Conservation (phyloP, 441 rosid genomes). For the Populus trichocarpa region DNA sequence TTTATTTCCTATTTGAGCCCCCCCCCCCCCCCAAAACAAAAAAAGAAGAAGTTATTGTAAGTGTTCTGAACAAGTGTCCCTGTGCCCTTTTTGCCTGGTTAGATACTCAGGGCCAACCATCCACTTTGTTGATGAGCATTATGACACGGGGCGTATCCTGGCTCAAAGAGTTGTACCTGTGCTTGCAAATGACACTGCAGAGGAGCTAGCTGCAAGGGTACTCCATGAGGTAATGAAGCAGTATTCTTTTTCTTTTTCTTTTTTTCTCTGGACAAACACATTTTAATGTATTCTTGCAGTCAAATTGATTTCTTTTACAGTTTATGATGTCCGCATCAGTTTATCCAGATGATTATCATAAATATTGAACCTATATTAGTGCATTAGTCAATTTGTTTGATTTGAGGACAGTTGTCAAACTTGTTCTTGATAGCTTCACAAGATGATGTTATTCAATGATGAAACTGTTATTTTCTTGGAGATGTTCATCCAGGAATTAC, state of each 20-base stretch:
- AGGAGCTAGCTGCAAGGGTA: constrained; percentile 76
- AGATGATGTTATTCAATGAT: background rate
- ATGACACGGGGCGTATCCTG: constrained; percentile 77
- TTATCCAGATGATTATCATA: background rate
- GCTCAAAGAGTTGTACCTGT: constrained; percentile 76
- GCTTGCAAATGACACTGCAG: constrained; percentile 54
- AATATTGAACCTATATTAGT: background rate
- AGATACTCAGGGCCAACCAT: constrained; percentile 89
- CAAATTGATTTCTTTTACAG: background rate
- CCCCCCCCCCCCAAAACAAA: background rate
- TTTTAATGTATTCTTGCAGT: background rate
- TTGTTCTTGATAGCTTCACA: background rate
- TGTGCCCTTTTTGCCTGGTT: constrained; percentile 5
- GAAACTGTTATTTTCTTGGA: background rate
- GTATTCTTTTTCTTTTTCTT: background rate
- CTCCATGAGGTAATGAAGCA: constrained; percentile 46
- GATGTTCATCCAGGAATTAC: too few relatives aligned
- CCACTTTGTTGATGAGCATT: constrained; percentile 84
- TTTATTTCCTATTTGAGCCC: background rate
- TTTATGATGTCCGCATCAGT: background rate
- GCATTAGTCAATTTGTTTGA: background rate
- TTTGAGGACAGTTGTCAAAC: background rate
- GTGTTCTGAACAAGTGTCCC: background rate
- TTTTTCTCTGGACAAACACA: background rate
- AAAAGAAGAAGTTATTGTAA: background rate